Conservation (phyloP, 768 basidiomycete genomes). For the Amanita muscaria region DNA sequence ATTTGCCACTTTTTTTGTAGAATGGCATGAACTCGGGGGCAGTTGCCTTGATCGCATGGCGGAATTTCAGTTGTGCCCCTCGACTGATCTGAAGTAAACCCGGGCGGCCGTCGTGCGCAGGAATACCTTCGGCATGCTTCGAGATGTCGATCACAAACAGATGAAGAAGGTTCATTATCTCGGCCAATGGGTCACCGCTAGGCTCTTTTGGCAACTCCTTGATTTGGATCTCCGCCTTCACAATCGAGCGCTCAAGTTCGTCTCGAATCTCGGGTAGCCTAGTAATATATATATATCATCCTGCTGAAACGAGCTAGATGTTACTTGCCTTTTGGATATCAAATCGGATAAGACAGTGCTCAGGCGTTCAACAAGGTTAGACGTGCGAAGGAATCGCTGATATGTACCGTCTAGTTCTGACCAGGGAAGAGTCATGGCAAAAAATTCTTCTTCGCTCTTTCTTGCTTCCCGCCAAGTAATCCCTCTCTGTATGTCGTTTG, state of each 20-base stretch:
- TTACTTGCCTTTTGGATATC: constrained; percentile 47
- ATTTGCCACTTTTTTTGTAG: constrained; percentile 15
- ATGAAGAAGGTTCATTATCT: constrained; percentile 41
- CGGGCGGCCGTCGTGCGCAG: constrained; percentile 39
- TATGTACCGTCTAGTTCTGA: constrained; percentile 39
- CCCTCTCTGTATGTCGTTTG: constrained; percentile 38
- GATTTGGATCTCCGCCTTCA: constrained; percentile 25
- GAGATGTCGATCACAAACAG: constrained; percentile 38
- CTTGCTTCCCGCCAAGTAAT: constrained; percentile 59
- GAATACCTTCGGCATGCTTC: constrained; percentile 42
- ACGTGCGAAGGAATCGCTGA: constrained; percentile 46
- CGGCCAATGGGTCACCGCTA: constrained; percentile 46
- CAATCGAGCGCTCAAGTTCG: constrained; percentile 42
- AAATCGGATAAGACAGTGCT: constrained; percentile 55
- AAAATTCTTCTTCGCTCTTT: constrained; percentile 45
- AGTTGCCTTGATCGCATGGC: constrained; percentile 36
- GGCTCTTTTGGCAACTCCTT: constrained; percentile 39
- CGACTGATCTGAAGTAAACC: constrained; percentile 52
- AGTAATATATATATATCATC: no score
- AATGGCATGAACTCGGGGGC: constrained; percentile 54
- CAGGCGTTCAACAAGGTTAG: constrained; percentile 45
- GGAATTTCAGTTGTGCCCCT: constrained; percentile 39
- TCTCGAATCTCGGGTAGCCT: constrained; percentile 59
- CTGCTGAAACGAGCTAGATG: no score
- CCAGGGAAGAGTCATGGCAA: constrained; percentile 45